phyloP scores from a whole-genome alignment of 2,329 filamentous ascomycete species.

The Magnaporthiopsis incrustans region DNA sequence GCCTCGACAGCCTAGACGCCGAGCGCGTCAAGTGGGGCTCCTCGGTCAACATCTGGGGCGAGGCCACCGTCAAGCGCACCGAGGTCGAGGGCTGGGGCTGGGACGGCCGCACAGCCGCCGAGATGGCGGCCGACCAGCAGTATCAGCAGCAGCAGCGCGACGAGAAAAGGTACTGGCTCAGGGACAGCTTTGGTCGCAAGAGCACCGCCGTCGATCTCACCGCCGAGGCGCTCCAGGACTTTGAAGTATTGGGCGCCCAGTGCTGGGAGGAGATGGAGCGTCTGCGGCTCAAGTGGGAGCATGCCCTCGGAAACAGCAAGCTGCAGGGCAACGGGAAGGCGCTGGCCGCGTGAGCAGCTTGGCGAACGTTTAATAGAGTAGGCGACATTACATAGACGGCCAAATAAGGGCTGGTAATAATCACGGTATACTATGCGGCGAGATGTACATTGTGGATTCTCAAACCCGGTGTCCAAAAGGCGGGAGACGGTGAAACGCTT shows the following conservation, averaged over 20 bases:
- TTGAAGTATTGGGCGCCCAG: slow-evolving; percentile 51
- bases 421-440: neutral
- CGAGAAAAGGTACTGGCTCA: slow-evolving; percentile 35
- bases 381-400: neutral
- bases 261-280: slow-evolving; percentile 67
- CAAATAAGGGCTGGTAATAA: neutral
- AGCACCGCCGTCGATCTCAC: slow-evolving; percentile 51
- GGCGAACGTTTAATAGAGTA: too few relatives aligned
- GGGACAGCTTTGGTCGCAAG: slow-evolving; percentile 50
- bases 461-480: too few relatives aligned
- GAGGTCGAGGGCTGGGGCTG: slow-evolving; percentile 85
- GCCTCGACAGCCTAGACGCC: slow-evolving; percentile 47
- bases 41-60: slow-evolving; percentile 47
- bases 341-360: neutral
- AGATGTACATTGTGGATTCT: neutral
- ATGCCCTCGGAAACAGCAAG: slow-evolving; percentile 21
- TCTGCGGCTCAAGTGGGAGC: slow-evolving; percentile 59
- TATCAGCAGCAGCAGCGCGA: slow-evolving; percentile 31
- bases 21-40: slow-evolving; percentile 77
- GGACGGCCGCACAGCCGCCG: slow-evolving; percentile 35
- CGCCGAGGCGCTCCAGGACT: slow-evolving; percentile 48
- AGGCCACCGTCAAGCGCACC: slow-evolving; percentile 58
- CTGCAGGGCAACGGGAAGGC: neutral
- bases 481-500: neutral
- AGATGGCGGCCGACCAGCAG: slow-evolving; percentile 25